Evolutionary conservation across 371 early-diverging fungal species (phyloP).

Genomic region (Mucor piriformis): DNA sequence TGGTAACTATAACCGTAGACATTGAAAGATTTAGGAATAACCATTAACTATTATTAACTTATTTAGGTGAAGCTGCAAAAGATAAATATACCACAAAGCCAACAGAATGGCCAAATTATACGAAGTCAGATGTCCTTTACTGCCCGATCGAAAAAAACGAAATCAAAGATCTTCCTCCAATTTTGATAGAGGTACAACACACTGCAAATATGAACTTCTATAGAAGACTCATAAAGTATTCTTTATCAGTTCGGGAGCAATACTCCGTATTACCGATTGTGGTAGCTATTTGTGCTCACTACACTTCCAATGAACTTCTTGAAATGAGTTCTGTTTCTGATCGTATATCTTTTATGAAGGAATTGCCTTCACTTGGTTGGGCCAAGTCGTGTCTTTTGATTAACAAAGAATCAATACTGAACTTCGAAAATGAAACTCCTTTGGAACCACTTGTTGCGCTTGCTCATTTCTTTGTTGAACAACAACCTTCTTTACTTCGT

Average conservation of each 20-base stretch:
- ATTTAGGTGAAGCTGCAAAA: not conserved
- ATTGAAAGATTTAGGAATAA: not conserved
- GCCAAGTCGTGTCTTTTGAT: constrained; percentile 18
- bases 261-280: constrained; percentile 5
- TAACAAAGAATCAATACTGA: constrained; percentile 16
- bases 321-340: constrained; percentile 7
- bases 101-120: not conserved
- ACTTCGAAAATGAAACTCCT: constrained; percentile 11
- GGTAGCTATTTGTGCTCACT: not conserved
- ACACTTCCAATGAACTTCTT: constrained; percentile 6
- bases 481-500: constrained; percentile 10
- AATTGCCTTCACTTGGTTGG: constrained; percentile 14
- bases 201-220: constrained; percentile 7
- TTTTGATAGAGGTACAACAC: constrained; percentile 11
- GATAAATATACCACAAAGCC: not conserved
- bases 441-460: constrained; percentile 22
- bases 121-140: constrained; percentile 5
- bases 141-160: not conserved
- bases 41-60: not conserved
- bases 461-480: constrained; percentile 19
- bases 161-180: not conserved
- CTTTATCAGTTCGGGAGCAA: constrained; percentile 3
- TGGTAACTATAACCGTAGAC: not conserved
- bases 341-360: not conserved
- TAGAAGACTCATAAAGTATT: constrained; percentile 7